Conservation (phyloP, 768 basidiomycete species). For the Lactarius trivialis region DNA sequence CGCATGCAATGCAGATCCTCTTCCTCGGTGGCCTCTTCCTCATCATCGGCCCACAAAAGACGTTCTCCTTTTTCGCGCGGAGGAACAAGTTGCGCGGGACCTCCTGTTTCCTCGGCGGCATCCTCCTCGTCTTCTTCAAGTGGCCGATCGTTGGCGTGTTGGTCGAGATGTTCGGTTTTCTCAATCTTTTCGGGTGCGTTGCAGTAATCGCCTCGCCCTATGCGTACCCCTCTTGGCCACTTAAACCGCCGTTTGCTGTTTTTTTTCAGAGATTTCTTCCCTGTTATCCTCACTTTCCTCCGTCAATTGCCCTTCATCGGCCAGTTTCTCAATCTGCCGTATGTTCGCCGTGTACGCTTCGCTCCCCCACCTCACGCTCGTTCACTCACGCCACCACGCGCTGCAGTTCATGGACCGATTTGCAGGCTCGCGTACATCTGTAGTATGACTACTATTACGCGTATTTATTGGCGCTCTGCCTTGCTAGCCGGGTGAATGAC, state of each 20-base stretch:
- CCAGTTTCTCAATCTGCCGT: slow-evolving; percentile 77
- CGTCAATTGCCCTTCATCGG: slow-evolving; percentile 92
- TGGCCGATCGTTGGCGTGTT: slow-evolving; percentile 92
- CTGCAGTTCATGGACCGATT: slow-evolving; percentile 32
- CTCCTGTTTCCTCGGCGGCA: slow-evolving; percentile 80
- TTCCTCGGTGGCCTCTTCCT: slow-evolving; percentile 92
- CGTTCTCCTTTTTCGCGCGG: slow-evolving; percentile 96
- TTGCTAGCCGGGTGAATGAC: slow-evolving; percentile 35
- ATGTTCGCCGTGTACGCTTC: slow-evolving; percentile 67
- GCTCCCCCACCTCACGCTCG: background rate
- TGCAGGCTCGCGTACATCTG: slow-evolving; percentile 32
- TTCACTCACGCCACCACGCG: background rate
- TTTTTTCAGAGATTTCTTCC: slow-evolving; percentile 87
- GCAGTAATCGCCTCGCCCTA: too few relatives aligned
- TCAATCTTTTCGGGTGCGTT: slow-evolving; percentile 91
- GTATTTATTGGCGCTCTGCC: background rate
- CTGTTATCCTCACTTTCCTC: slow-evolving; percentile 91
- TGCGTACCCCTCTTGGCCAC: background rate
- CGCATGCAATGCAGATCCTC: slow-evolving; percentile 55
- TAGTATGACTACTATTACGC: slow-evolving; percentile 1
- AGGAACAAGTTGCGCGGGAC: slow-evolving; percentile 92
- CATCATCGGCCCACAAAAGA: slow-evolving; percentile 96
- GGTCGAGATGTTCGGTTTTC: slow-evolving; percentile 89
- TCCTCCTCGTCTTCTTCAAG: slow-evolving; percentile 89
- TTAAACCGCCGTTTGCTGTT: background rate